These are phyloP conservation scores for Pseudogymnoascus sp. DNA, from an alignment of 2,329 filamentous ascomycete species.

Conservation along the genomic window DNA sequence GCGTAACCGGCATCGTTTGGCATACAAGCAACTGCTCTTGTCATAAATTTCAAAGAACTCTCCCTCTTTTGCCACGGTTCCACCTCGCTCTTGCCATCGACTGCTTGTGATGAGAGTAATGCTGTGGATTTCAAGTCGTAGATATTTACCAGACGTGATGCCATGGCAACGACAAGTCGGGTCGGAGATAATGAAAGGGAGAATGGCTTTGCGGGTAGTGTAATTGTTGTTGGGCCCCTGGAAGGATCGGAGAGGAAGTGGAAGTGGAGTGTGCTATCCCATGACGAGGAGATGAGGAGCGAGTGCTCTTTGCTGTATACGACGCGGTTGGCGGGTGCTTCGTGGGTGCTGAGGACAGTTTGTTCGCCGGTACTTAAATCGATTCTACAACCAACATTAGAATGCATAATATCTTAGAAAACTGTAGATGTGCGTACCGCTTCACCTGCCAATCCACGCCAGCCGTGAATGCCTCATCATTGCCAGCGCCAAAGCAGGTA, in stretches of 20 bases:
- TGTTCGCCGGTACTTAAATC: conserved; percentile 65
- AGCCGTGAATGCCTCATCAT: conserved; percentile 76
- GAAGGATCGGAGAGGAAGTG: conserved; percentile 53
- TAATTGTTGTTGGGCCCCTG: conserved; percentile 52
- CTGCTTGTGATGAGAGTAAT: conserved; percentile 43
- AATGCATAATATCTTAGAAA: neutral
- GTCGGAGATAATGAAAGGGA: conserved; percentile 68
- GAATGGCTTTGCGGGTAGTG: conserved; percentile 79
- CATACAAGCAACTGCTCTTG: conserved; percentile 89
- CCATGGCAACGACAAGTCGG: conserved; percentile 93
- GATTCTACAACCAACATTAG: conserved; percentile 38
- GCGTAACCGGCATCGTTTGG: conserved; percentile 92
- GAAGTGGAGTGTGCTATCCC: conserved; percentile 85
- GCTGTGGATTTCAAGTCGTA: conserved; percentile 72
- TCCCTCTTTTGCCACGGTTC: conserved; percentile 90
- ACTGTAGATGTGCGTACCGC: conserved; percentile 40
- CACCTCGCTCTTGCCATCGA: conserved; percentile 39
- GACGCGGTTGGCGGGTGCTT: conserved; percentile 71
- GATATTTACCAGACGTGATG: conserved; percentile 84
- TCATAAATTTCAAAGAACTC: conserved; percentile 93
- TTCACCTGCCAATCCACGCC: conserved; percentile 83
- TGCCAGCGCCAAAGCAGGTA: conserved; percentile 78
- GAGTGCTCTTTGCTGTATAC: conserved; percentile 70
- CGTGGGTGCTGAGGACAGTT: conserved; percentile 69
- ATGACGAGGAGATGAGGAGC: conserved; percentile 80